These are phyloP conservation scores for Yamadazyma oceani DNA, from an alignment of 1,139 yeast species.

Conservation along the genomic window DNA sequence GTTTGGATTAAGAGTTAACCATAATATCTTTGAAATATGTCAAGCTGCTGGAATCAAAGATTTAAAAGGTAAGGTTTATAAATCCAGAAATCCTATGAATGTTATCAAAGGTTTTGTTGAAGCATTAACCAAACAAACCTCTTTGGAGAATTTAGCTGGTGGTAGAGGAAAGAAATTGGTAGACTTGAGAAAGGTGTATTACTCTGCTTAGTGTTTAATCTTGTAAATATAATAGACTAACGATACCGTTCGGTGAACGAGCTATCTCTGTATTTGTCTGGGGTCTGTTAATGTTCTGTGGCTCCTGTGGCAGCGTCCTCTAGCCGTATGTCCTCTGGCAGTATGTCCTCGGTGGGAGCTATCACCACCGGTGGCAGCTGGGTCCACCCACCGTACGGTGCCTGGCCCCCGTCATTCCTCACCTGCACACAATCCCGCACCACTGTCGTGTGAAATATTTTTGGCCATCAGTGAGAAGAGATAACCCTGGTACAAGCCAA, in stretches of 20 bases:
- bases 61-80: constrained; percentile 85
- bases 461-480: constrained; percentile 1
- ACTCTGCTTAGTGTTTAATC: constrained; percentile 41
- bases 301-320: too few species aligned
- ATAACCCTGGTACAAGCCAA: neutral
- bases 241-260: too few species aligned
- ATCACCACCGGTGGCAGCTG: too few species aligned
- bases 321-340: too few species aligned
- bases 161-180: constrained; percentile 95
- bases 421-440: neutral
- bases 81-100: constrained; percentile 92
- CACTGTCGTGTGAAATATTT: constrained; percentile 1
- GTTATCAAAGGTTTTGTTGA: constrained; percentile 89
- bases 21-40: constrained; percentile 87
- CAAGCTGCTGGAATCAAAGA: constrained; percentile 95
- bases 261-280: too few species aligned
- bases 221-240: constrained; percentile 8
- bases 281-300: too few species aligned
- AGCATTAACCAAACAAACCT: constrained; percentile 77
- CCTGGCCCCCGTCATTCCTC: too few species aligned
- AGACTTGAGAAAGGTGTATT: constrained; percentile 88
- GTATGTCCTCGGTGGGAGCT: too few species aligned
- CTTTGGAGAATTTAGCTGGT: constrained; percentile 84
- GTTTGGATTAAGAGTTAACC: constrained; percentile 91
- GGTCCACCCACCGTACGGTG: too few species aligned